These are phyloP conservation scores for Xylariaceae sp. DNA, from an alignment of 2,329 filamentous ascomycete genomes.

Conservation along the genomic window DNA sequence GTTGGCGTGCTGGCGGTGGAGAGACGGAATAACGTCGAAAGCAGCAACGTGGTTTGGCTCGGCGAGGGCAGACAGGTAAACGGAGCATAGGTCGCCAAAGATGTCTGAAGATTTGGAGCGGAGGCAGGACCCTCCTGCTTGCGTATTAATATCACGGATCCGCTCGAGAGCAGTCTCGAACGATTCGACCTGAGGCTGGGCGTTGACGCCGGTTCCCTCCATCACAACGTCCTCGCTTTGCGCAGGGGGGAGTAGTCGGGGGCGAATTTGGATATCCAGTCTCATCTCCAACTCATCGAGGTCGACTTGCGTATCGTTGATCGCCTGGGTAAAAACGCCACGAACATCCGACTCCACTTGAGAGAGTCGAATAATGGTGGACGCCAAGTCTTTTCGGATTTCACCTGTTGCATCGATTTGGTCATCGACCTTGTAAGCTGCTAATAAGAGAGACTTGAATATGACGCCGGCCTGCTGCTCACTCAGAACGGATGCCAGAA, in stretches of 20 bases:
- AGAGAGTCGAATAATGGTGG: conserved; percentile 61
- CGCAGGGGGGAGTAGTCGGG: conserved; percentile 45
- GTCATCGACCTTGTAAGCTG: conserved; percentile 53
- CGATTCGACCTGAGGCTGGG: conserved; percentile 18
- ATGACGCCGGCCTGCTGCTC: conserved; percentile 59
- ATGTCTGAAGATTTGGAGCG: conserved; percentile 45
- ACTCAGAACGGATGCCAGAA: conserved; percentile 55
- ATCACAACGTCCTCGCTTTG: conserved; percentile 49
- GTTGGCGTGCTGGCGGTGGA: conserved; percentile 50
- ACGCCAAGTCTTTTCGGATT: conserved; percentile 59
- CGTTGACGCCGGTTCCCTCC: conserved; percentile 31
- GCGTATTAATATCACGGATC: conserved; percentile 29
- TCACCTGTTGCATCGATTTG: conserved; percentile 49
- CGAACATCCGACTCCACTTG: conserved; percentile 54
- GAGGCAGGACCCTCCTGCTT: conserved; percentile 46
- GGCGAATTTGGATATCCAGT: conserved; percentile 64
- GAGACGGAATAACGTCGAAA: conserved; percentile 51
- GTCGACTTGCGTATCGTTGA: conserved; percentile 64
- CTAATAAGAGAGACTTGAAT: conserved; percentile 59
- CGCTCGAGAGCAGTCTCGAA: conserved; percentile 28
- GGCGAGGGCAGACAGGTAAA: conserved; percentile 44
- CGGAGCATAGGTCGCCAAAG: conserved; percentile 53
- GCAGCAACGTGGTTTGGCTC: conserved; percentile 37
- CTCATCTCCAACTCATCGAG: conserved; percentile 70
- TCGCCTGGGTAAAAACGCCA: conserved; percentile 59